These are phyloP conservation scores for Triglochin maritima DNA, from an alignment of 106 monocot genomes.

Conservation along the genomic window DNA sequence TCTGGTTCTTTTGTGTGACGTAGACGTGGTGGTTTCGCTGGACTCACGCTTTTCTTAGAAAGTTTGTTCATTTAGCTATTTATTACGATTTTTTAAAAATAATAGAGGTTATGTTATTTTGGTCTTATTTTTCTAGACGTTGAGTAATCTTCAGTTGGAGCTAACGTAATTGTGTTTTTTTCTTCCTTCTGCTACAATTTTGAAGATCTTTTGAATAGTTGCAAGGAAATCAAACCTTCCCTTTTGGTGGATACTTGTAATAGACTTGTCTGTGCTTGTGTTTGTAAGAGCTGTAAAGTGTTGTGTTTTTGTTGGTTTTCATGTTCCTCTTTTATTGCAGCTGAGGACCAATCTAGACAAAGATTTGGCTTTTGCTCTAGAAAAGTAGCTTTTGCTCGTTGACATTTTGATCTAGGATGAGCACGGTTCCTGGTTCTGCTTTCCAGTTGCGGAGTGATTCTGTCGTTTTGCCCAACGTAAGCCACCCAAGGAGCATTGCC, in stretches of 20 bases:
- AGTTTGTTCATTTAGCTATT: too few relatives aligned
- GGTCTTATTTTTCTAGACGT: too few relatives aligned
- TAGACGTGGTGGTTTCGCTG: too few relatives aligned
- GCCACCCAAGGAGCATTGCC: constrained; percentile 4
- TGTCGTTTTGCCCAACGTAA: constrained; percentile 14
- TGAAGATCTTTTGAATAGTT: background rate
- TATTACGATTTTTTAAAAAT: too few relatives aligned
- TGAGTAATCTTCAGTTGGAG: too few relatives aligned
- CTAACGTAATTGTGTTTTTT: background rate
- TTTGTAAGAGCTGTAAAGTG: background rate
- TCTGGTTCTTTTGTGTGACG: too few relatives aligned
- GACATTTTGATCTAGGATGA: constrained; percentile 12
- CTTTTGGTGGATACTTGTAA: background rate
- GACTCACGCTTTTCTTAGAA: too few relatives aligned
- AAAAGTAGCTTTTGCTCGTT: background rate
- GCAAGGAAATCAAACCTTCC: background rate
- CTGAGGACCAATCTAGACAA: background rate
- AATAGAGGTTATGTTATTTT: too few relatives aligned
- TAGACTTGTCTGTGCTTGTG: background rate
- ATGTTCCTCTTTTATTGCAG: background rate
- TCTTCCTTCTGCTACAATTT: background rate
- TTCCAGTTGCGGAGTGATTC: constrained; percentile 33
- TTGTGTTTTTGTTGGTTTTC: background rate
- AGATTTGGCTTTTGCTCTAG: background rate
- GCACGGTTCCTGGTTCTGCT: constrained; percentile 34